These are phyloP conservation scores for Cadophora luteo-olivacea DNA, from an alignment of 2,329 filamentous ascomycete genomes.

Conservation along the genomic window DNA sequence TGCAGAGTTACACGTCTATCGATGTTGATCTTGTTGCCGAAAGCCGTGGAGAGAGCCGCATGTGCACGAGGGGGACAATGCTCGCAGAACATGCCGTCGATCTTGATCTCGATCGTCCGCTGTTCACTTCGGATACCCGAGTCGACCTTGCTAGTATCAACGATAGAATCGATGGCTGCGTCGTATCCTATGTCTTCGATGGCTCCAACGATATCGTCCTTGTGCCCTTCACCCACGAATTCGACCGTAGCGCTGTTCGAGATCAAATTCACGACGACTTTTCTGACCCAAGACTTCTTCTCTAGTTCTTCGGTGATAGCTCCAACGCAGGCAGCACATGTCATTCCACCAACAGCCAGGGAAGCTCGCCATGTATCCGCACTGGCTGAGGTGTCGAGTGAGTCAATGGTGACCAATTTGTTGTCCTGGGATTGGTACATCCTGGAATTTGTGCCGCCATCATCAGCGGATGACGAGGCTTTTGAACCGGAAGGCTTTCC, in stretches of 20 bases:
- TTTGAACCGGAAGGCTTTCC: conserved; percentile 23
- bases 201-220: conserved; percentile 51
- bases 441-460: conserved; percentile 14
- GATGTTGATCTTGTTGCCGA: conserved; percentile 56
- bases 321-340: conserved; percentile 59
- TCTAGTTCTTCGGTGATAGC: conserved; percentile 55
- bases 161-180: conserved; percentile 60
- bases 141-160: conserved; percentile 30
- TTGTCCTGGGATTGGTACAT: conserved; percentile 11
- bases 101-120: conserved; percentile 66
- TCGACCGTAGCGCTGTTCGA: conserved; percentile 57
- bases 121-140: conserved; percentile 21
- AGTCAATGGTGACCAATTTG: conserved; percentile 46
- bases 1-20: conserved; percentile 61
- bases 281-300: conserved; percentile 54
- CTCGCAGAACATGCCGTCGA: conserved; percentile 78
- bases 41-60: conserved; percentile 56
- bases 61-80: conserved; percentile 70
- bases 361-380: conserved; percentile 53
- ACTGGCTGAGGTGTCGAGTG: conserved; percentile 43
- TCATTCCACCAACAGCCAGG: conserved; percentile 62
- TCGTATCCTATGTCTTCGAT: conserved; percentile 73
- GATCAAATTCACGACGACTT: conserved; percentile 57
- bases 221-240: conserved; percentile 52
- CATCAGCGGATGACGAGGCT: not conserved